Percentiles rank a stretch among this genome's conserved stretches.
Evolutionary conservation across 2,329 filamentous ascomycete species (phyloP).

Genomic region (Annulohypoxylon truncatum): DNA sequence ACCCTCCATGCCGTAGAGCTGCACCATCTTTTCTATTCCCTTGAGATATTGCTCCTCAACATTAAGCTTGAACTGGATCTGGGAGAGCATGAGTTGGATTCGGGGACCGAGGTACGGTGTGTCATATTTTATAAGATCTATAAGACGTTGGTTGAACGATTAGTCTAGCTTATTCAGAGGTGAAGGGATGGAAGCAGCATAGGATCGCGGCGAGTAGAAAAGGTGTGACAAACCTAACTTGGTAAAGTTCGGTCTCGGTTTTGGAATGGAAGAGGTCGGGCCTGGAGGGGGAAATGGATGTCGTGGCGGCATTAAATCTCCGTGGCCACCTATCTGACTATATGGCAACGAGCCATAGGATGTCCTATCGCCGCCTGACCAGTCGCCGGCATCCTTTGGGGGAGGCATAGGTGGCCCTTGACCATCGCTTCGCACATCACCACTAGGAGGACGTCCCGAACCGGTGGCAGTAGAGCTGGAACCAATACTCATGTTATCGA

Average conservation of each 20-base stretch:
- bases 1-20: conserved; percentile 95
- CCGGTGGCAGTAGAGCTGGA: conserved; percentile 57
- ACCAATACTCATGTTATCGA: conserved; percentile 74
- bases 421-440: conserved; percentile 58
- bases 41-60: conserved; percentile 99
- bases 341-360: conserved; percentile 72
- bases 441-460: conserved; percentile 58
- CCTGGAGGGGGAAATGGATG: conserved; percentile 82
- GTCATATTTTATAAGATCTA: conserved; percentile 98
- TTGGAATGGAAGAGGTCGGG: conserved; percentile 75
- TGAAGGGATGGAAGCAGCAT: not conserved
- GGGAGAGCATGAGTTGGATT: conserved; percentile 98
- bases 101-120: conserved; percentile 94
- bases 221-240: conserved; percentile 79
- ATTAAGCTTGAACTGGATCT: conserved; percentile 98
- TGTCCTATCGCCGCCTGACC: conserved; percentile 59
- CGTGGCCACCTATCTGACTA: conserved; percentile 71
- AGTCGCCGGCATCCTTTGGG: conserved; percentile 72
- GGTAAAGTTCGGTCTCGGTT: conserved; percentile 88
- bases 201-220: not conserved
- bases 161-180: not conserved
- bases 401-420: conserved; percentile 72
- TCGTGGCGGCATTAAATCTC: conserved; percentile 82
- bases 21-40: conserved; percentile 99
- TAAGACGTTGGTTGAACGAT: not conserved